Base-by-base conservation (phyloP, 495 filamentous ascomycete genomes). In the Lichina pygmaea region DNA sequence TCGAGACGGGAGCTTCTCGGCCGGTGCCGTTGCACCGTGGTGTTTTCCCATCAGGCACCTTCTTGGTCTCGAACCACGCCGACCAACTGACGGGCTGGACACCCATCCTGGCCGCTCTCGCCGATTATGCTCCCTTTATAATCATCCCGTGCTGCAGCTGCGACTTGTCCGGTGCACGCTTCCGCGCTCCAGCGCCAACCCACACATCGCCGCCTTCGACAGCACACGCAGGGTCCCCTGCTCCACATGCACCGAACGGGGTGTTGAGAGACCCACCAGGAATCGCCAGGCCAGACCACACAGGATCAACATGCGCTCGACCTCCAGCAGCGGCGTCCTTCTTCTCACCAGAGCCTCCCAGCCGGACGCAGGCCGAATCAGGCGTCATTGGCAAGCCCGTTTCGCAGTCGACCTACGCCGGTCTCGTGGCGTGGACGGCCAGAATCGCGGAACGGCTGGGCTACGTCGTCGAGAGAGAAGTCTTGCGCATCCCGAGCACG, bases 61-160 rank as follows among this genome's bases (percentile, higher is more conserved):
- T 97, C 53, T 79, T 97, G 45, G 84, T 97, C 49, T 86, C 83
- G 40, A 95, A 95, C 54, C 89, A 95, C 55, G 83, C 89, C 16
- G 89, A 97, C 56, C 84, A 97, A 59, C 65, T 97, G 9, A 95
- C 91, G 1, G 69, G 81, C 6, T 97, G 89, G 89, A 94, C 91
- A 0, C 91, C 89, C 1, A 68, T 93, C 33, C 68, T 97, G 41
- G 82, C 86, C 32, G 70, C 73, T 32, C 62, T 81, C 2, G 81
- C 80, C 15, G 52, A 68, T 12, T 39, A 39, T 39, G 77, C 69
- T 43, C 79, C 86, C 0, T 97, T 93, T 52, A 70, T 97, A 31
- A 75, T 77, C 44, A 93, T 95, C 37, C 89, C 89, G 2, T 97
- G 89, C 61, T 97, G 89, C 62, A 91, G 83, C 33, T 83, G 93